These are phyloP conservation scores for Daldinia sp. DNA, from an alignment of 2,329 filamentous ascomycete genomes.

Conservation along the genomic window DNA sequence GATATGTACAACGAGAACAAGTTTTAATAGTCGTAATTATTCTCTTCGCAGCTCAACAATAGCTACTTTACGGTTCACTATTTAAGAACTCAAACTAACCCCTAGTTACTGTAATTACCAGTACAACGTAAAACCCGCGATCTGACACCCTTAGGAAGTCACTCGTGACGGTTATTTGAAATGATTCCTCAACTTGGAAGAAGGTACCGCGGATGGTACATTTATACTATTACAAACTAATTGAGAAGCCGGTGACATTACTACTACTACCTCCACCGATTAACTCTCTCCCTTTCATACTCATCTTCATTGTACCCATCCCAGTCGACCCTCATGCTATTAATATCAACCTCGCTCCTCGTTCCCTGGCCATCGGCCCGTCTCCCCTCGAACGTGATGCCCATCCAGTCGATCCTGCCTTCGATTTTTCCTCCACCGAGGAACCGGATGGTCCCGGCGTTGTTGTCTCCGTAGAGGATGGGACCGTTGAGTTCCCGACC, in stretches of 20 bases:
- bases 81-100: background rate
- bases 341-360: conserved; percentile 48
- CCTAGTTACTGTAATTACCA: background rate
- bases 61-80: background rate
- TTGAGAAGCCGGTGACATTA: background rate
- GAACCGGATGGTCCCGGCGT: conserved; percentile 54
- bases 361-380: conserved; percentile 49
- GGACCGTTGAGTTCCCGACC: conserved; percentile 51
- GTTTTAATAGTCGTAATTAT: background rate
- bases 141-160: background rate
- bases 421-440: conserved; percentile 54
- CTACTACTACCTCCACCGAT: conserved; percentile 28
- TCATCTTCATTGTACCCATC: conserved; percentile 47
- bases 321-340: conserved; percentile 48
- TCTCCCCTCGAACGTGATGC: conserved; percentile 48
- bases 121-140: background rate
- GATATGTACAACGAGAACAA: background rate
- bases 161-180: background rate
- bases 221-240: background rate
- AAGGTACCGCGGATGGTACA: background rate
- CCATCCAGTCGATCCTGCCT: conserved; percentile 49
- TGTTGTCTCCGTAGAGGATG: conserved; percentile 43
- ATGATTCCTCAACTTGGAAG: background rate
- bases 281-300: conserved; percentile 49
- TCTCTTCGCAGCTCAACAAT: background rate